Percentiles rank a stretch among this genome's conserved stretches.
Conservation (phyloP, 768 basidiomycete species). For the Trametes cingulata region DNA sequence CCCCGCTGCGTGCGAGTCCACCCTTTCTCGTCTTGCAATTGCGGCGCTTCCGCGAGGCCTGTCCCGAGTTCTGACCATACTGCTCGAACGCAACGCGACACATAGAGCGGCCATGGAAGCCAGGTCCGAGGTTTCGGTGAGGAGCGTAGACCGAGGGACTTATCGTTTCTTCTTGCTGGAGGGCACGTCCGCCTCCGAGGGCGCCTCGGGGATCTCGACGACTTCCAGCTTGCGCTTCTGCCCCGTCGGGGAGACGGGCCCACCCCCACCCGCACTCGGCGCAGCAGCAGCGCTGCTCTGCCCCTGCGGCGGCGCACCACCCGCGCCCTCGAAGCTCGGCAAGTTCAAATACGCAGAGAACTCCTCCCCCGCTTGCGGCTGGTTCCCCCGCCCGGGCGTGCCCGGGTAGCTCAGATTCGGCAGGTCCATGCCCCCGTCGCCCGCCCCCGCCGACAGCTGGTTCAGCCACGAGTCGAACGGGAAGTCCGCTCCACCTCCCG, state of each 20-base stretch:
- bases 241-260: conserved; percentile 3
- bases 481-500: not conserved
- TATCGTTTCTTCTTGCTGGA: conserved; percentile 27
- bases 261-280: not conserved
- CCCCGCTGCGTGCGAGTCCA: no score
- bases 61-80: no score
- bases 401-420: conserved; percentile 9
- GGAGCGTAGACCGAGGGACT: not conserved
- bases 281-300: not conserved
- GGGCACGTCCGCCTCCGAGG: not conserved
- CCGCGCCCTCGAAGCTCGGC: conserved; percentile 22
- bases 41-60: no score
- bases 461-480: conserved; percentile 16
- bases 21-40: no score
- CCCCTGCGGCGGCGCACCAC: no score
- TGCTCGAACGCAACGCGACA: no score
- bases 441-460: not conserved
- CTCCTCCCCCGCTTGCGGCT: conserved; percentile 33
- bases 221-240: conserved; percentile 36
- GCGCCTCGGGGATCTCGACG: conserved; percentile 24
- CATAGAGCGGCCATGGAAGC: no score
- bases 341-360: conserved; percentile 45
- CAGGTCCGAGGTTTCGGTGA: no score
- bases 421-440: not conserved
- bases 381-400: conserved; percentile 23